These are phyloP conservation scores for Diaporthe australafricana DNA, from an alignment of 2,329 filamentous ascomycete species.

Conservation along the genomic window DNA sequence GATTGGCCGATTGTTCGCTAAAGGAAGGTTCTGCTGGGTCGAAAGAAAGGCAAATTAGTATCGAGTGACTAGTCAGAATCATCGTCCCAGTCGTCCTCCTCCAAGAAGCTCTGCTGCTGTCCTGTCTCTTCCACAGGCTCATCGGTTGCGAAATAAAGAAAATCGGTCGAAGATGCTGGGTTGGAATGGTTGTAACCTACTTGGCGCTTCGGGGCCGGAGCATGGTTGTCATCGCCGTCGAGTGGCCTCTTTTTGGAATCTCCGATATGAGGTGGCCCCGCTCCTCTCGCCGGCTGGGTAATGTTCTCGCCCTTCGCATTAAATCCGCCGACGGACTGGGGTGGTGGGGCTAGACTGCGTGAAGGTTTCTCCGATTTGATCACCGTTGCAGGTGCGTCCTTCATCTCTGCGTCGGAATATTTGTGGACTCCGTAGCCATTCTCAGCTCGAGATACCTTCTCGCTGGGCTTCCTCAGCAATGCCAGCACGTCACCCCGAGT, in stretches of 20 bases:
- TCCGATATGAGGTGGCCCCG: slow-evolving; percentile 29
- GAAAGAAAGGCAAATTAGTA: slow-evolving; percentile 16
- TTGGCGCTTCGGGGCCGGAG: slow-evolving; percentile 51
- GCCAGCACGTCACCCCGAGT: slow-evolving; percentile 72
- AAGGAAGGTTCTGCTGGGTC: slow-evolving; percentile 4
- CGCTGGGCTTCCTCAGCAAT: slow-evolving; percentile 59
- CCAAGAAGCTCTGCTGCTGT: neutral
- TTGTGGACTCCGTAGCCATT: slow-evolving; percentile 20
- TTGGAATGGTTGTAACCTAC: slow-evolving; percentile 48
- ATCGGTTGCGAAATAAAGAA: neutral
- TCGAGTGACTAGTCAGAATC: neutral
- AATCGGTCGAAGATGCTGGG: neutral
- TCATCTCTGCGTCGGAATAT: slow-evolving; percentile 43
- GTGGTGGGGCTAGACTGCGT: neutral
- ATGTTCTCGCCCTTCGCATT: slow-evolving; percentile 46
- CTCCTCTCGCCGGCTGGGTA: slow-evolving; percentile 35
- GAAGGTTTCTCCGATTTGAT: neutral
- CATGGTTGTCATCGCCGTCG: slow-evolving; percentile 50
- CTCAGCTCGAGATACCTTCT: slow-evolving; percentile 46
- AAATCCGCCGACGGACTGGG: slow-evolving; percentile 36
- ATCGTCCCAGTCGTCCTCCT: slow-evolving; percentile 16
- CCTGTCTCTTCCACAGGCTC: neutral
- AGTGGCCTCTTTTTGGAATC: slow-evolving; percentile 56
- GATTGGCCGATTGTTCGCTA: neutral
- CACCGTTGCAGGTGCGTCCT: slow-evolving; percentile 22